Evolutionary conservation across 805 yeast genomes (phyloP), one percentile per base, ranked within the genome.

Genomic region (Wickerhamiella siamensis): DNA sequence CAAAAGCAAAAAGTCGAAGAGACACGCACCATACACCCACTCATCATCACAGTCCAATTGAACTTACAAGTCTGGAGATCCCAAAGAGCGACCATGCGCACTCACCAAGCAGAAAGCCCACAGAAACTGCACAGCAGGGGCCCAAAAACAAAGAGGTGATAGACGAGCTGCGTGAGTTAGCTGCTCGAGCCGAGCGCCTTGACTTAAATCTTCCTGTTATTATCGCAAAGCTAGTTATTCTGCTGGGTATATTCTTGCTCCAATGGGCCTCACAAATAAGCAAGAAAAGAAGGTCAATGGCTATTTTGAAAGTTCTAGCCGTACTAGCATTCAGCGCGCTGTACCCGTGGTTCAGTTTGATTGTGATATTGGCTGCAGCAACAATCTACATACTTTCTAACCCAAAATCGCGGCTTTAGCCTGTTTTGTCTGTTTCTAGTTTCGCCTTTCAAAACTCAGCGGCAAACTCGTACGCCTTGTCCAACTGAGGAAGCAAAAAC

Each of bases 181-280:
- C 46, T 3, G 16, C 20, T 9, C 33, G 33, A 5, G 45, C 49
- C 27, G 22, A 33, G 3, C 8, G 21, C 2, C 1, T 40, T 2
- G 46, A 50, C 8, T 4, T 46, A 31, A 43, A 50, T 19, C 3
- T 44, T 12, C 31, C 38, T 6, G 26, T 31, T 15, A 37, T 43
- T 15, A 21, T 47, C 8, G 52, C 52, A 16, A 53, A 50, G 33
- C 22, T 51, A 1, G 31, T 40, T 2, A 36, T 50, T 5, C 47
- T 50, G 19, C 4, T 40, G 3, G 51, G 51, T 12, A 14, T 51
- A 1, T 32, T 50, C 3, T 35, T 49, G 12, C 38, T 44, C 17
- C 29, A 33, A 9, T 44, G 48, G 46, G 40, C 53, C 12, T 6
- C 26, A 12, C 12, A 36, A 12, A 39, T 49, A 9, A 22, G 41